Evolutionary conservation across 2,329 filamentous ascomycete genomes (phyloP).

Genomic region (Phaeosphaeria sp.): DNA sequence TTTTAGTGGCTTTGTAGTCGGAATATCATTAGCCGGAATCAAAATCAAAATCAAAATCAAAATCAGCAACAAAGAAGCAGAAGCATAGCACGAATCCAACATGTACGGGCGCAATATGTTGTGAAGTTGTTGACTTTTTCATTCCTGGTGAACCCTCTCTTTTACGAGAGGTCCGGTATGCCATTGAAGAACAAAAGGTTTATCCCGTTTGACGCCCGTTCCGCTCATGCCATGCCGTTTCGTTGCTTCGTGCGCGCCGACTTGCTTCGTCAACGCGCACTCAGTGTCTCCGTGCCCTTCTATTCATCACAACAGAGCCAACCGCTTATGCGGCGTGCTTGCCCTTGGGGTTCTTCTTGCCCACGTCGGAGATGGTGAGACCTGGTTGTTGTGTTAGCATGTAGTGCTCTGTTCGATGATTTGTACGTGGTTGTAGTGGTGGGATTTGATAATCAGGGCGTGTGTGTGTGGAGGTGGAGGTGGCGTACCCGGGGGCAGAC

Average conservation of each 20-base stretch:
- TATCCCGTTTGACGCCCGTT: slow-evolving; percentile 40
- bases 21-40: too few species aligned
- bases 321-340: slow-evolving; percentile 51
- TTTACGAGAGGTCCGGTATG: slow-evolving; percentile 32
- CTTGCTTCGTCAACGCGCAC: slow-evolving; percentile 11
- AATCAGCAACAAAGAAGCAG: too few species aligned
- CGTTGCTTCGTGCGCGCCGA: slow-evolving; percentile 16
- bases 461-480: background rate
- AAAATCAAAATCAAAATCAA: background rate
- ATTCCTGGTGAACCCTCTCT: slow-evolving; percentile 35
- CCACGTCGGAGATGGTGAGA: slow-evolving; percentile 66
- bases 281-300: slow-evolving; percentile 7
- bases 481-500: slow-evolving; percentile 88
- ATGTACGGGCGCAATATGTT: slow-evolving; percentile 3
- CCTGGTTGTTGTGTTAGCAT: slow-evolving; percentile 49
- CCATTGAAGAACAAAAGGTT: slow-evolving; percentile 41
- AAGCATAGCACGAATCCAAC: background rate
- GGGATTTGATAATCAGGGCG: background rate
- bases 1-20: slow-evolving; percentile 12
- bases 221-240: slow-evolving; percentile 32
- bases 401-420: background rate
- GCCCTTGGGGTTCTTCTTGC: slow-evolving; percentile 68
- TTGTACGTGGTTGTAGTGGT: background rate
- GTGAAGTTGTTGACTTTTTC: slow-evolving; percentile 38
- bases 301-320: slow-evolving; percentile 4